Conservation (phyloP, 192 early-diverging fungal genomes). For the Haplosporangium gracile region DNA sequence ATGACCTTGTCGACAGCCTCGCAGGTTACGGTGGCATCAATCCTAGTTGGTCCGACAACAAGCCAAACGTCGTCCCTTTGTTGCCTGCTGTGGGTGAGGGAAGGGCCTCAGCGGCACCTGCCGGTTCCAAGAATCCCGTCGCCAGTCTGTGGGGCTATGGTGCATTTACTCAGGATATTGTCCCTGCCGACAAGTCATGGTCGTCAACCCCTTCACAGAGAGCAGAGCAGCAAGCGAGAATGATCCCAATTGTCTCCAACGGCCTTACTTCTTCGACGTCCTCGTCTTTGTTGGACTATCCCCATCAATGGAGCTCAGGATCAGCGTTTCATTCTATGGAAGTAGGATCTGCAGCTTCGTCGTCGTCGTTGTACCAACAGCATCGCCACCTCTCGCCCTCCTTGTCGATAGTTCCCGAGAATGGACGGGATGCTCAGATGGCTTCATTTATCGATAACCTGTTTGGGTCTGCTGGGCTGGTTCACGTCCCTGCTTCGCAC, state of each 20-base stretch:
- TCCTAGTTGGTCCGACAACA: neutral
- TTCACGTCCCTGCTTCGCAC: neutral
- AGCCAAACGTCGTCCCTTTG: neutral
- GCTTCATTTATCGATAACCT: neutral
- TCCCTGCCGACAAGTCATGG: constrained; percentile 16
- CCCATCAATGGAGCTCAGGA: neutral
- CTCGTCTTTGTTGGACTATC: neutral
- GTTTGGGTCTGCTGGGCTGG: neutral
- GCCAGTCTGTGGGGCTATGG: constrained; percentile 49
- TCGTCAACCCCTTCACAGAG: constrained; percentile 8
- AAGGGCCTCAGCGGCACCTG: constrained; percentile 3
- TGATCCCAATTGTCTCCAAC: neutral
- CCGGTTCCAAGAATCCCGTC: neutral
- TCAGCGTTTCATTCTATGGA: neutral
- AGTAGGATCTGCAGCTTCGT: neutral
- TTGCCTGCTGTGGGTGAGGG: constrained; percentile 32
- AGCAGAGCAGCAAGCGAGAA: neutral
- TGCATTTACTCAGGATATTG: constrained; percentile 21
- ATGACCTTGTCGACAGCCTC: constrained; percentile 23
- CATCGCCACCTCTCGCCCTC: neutral
- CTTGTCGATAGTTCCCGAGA: neutral
- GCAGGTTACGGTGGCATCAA: neutral
- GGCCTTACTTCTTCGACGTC: neutral
- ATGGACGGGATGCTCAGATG: neutral
- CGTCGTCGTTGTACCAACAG: neutral